Evolutionary conservation across 257 asterid species (phyloP).

Genomic region (Solanum gracilifrons): DNA sequence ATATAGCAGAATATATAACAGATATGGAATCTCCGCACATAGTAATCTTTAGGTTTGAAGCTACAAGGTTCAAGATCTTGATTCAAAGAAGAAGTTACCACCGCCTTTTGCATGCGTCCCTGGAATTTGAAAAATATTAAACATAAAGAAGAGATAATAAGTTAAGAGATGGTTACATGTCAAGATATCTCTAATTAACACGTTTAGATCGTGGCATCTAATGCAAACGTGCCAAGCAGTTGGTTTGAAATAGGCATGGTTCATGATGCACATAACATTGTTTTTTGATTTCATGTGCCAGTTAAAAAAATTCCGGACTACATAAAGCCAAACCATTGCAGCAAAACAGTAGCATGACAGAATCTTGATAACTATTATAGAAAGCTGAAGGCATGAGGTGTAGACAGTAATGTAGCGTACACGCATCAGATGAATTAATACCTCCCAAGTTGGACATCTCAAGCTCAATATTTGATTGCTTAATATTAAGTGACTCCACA

Average conservation of each 20-base stretch:
- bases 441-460: slow-evolving; percentile 38
- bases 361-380: neutral
- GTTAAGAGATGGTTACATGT: neutral
- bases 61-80: neutral
- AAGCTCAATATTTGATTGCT: neutral
- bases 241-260: neutral
- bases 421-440: neutral
- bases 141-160: neutral
- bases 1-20: neutral
- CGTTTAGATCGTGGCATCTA: neutral
- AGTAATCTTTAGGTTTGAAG: neutral
- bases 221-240: neutral
- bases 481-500: neutral
- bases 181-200: neutral
- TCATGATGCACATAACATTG: neutral
- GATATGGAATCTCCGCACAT: neutral
- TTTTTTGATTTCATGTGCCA: neutral
- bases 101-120: neutral
- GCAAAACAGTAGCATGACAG: neutral
- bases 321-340: neutral
- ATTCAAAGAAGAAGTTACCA: neutral
- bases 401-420: neutral
- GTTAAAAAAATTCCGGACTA: neutral
- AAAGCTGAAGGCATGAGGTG: neutral
- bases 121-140: neutral